These are phyloP conservation scores for Elsinoe batatas DNA, from an alignment of 2,329 filamentous ascomycete species.

Conservation along the genomic window DNA sequence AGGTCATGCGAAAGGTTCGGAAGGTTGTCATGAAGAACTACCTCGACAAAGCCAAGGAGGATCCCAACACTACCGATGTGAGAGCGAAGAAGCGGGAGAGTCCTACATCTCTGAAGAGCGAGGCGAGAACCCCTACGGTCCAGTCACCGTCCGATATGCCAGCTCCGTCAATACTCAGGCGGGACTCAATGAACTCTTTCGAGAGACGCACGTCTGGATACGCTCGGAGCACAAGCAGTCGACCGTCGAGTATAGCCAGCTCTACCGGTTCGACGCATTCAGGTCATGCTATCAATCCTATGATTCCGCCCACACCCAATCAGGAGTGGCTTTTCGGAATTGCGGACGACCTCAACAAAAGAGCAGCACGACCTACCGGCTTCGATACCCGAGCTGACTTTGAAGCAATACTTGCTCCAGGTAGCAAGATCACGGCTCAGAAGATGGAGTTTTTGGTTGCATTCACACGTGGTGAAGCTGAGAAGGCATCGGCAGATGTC, in stretches of 20 bases:
- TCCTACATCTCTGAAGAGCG: not conserved
- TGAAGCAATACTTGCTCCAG: not conserved
- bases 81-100: slow-evolving; percentile 16
- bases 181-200: not conserved
- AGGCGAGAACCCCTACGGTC: not conserved
- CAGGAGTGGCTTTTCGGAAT: slow-evolving; percentile 1
- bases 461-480: not conserved
- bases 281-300: not conserved
- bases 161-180: not conserved
- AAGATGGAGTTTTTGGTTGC: slow-evolving; percentile 1
- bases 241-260: not conserved
- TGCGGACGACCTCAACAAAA: not conserved
- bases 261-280: not conserved
- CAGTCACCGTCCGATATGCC: not conserved
- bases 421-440: not conserved
- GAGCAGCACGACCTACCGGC: not conserved
- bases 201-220: not conserved
- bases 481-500: not conserved
- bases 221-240: not conserved
- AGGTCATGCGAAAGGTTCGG: slow-evolving; percentile 23
- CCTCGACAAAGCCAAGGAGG: slow-evolving; percentile 22
- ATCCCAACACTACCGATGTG: slow-evolving; percentile 20
- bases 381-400: not conserved
- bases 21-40: slow-evolving; percentile 27
- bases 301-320: not conserved